Evolutionary conservation across 2,329 filamentous ascomycete species (phyloP).

Genomic region (Alternaria brassicae): DNA sequence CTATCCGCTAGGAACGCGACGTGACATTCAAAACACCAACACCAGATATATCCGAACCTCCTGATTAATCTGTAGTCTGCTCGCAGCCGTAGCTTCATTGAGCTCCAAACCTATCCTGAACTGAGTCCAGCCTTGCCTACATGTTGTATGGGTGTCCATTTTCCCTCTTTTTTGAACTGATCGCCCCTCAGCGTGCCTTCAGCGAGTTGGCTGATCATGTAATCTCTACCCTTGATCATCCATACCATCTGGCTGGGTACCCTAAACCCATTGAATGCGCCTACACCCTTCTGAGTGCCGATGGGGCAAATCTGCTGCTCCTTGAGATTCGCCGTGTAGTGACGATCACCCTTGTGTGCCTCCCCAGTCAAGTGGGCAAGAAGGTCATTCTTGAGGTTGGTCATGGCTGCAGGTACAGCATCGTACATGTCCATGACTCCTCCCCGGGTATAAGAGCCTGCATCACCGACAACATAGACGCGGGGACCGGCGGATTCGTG

Average conservation of each 20-base stretch:
- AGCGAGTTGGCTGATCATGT: constrained; percentile 43
- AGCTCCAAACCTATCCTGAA: constrained; percentile 15
- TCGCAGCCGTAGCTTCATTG: not conserved
- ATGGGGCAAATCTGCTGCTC: constrained; percentile 49
- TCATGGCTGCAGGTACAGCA: constrained; percentile 53
- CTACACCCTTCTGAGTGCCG: constrained; percentile 49
- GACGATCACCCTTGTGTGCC: constrained; percentile 38
- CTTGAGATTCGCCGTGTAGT: constrained; percentile 41
- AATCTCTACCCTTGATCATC: constrained; percentile 55
- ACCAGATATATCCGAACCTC: not conserved
- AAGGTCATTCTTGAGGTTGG: constrained; percentile 58
- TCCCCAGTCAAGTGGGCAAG: constrained; percentile 40
- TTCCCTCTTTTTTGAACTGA: constrained; percentile 46
- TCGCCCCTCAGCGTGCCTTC: constrained; percentile 38
- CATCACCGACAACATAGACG: constrained; percentile 60
- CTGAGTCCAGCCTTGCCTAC: constrained; percentile 33
- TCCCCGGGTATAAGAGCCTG: constrained; percentile 54
- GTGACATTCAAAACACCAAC: not conserved
- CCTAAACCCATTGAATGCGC: constrained; percentile 47
- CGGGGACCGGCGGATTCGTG: constrained; percentile 51
- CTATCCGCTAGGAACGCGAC: constrained; percentile 1
- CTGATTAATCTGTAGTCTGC: not conserved
- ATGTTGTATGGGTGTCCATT: constrained; percentile 42
- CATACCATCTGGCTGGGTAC: constrained; percentile 53
- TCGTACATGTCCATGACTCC: constrained; percentile 54